Percentiles rank a stretch among this genome's conserved stretches.
Conservation (phyloP, 139 green algal genomes). For the Chlorella sp. region DNA sequence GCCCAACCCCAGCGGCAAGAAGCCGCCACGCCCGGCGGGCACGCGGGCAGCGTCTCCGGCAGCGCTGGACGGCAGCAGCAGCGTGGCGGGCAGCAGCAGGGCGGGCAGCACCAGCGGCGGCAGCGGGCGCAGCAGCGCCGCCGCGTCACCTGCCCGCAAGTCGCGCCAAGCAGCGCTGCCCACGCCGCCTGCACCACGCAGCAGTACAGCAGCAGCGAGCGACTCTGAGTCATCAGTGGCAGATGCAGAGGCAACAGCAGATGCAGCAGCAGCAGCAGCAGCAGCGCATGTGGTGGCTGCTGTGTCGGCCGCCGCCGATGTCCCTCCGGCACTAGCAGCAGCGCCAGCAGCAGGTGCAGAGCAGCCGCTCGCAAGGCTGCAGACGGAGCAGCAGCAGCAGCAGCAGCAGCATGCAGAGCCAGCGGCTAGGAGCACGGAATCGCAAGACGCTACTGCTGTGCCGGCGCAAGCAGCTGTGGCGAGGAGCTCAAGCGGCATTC, state of each 20-base stretch:
- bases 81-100: neutral
- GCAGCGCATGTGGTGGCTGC: neutral
- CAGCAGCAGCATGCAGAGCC: neutral
- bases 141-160: neutral
- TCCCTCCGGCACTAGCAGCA: neutral
- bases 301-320: neutral
- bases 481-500: too few relatives aligned
- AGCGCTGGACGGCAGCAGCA: neutral
- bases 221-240: neutral
- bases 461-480: too few relatives aligned
- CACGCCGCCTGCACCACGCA: neutral
- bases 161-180: neutral
- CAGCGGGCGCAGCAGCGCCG: conserved; percentile 2
- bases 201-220: neutral
- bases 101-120: neutral
- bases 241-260: neutral
- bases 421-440: neutral
- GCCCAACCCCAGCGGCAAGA: conserved; percentile 24
- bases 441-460: too few relatives aligned
- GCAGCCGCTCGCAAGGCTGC: neutral
- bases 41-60: neutral
- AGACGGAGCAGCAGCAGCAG: neutral
- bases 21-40: neutral
- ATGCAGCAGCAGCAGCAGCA: neutral
- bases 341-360: neutral